A percentile compares a stretch with the other conserved stretches of the same genome.
Conservation (phyloP, 2,329 filamentous ascomycete species). For the Trichophyton mentagrophytes region DNA sequence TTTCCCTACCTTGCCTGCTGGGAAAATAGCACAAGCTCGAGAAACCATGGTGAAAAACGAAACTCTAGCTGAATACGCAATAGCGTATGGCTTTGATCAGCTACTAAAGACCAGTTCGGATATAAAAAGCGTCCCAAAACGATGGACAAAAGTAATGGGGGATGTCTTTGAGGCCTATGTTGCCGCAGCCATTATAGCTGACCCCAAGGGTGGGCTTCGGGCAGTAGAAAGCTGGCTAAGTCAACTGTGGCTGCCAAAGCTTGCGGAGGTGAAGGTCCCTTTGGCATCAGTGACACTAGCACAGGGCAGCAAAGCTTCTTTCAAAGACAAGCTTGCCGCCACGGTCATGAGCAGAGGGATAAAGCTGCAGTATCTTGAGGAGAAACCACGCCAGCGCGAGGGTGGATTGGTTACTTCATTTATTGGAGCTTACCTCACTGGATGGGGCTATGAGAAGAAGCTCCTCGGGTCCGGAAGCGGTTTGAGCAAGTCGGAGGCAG, state of each 20-base stretch:
- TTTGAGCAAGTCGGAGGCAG: constrained; percentile 33
- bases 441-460: constrained; percentile 34
- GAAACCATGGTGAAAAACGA: constrained; percentile 71
- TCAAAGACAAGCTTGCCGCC: constrained; percentile 43
- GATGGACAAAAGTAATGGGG: constrained; percentile 60
- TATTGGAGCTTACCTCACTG: constrained; percentile 36
- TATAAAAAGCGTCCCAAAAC: constrained; percentile 34
- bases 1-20: constrained; percentile 53
- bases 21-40: constrained; percentile 60
- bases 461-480: constrained; percentile 36
- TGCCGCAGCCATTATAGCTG: constrained; percentile 60
- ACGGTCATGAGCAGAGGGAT: constrained; percentile 46
- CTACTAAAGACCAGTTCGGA: constrained; percentile 46
- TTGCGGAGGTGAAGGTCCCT: constrained; percentile 27
- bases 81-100: constrained; percentile 57
- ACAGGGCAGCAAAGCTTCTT: constrained; percentile 18
- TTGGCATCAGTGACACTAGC: constrained; percentile 16
- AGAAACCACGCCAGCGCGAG: constrained; percentile 23
- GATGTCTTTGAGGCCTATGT: constrained; percentile 90
- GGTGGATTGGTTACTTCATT: constrained; percentile 32
- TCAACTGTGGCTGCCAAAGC: constrained; percentile 55
- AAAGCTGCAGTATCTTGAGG: constrained; percentile 47
- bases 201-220: constrained; percentile 49
- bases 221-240: constrained; percentile 59
- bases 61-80: constrained; percentile 57